A percentile compares a stretch with the other conserved stretches of the same genome.
Conservation (phyloP, 257 asterid genomes). For the Solanum chiquidenum region DNA sequence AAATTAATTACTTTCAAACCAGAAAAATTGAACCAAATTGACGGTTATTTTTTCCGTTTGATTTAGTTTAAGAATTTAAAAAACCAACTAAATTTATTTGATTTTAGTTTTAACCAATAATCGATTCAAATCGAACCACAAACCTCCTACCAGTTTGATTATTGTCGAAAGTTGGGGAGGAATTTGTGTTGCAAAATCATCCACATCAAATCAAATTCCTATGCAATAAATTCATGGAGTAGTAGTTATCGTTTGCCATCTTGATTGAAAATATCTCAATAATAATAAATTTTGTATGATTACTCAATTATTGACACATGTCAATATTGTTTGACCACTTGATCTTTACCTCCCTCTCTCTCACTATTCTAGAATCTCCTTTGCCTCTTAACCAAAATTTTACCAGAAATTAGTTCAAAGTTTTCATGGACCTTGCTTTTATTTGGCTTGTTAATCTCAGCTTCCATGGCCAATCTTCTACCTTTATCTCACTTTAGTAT, state of each 20-base stretch:
- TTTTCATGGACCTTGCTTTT: slow-evolving; percentile 13
- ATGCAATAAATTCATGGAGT: background rate
- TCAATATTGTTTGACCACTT: background rate
- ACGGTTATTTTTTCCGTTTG: no score
- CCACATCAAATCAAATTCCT: background rate
- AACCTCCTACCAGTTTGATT: no score
- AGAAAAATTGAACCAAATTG: no score
- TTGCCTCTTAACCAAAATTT: background rate
- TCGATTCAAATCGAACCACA: no score
- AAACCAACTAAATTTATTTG: accelerated
- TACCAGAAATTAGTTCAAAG: background rate
- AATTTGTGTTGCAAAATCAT: background rate
- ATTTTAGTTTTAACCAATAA: no score
- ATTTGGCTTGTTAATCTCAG: background rate
- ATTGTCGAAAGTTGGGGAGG: no score
- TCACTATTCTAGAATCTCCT: background rate
- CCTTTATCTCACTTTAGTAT: background rate
- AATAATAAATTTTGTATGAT: background rate
- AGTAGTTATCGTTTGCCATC: background rate
- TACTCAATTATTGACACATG: background rate
- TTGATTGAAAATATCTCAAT: background rate
- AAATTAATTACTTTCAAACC: no score
- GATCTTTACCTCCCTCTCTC: background rate
- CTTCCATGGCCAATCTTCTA: slow-evolving; percentile 18
- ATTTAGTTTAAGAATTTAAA: no score